These are phyloP conservation scores for Sclerotinia nivalis DNA, from an alignment of 2,329 filamentous ascomycete genomes.

Conservation along the genomic window DNA sequence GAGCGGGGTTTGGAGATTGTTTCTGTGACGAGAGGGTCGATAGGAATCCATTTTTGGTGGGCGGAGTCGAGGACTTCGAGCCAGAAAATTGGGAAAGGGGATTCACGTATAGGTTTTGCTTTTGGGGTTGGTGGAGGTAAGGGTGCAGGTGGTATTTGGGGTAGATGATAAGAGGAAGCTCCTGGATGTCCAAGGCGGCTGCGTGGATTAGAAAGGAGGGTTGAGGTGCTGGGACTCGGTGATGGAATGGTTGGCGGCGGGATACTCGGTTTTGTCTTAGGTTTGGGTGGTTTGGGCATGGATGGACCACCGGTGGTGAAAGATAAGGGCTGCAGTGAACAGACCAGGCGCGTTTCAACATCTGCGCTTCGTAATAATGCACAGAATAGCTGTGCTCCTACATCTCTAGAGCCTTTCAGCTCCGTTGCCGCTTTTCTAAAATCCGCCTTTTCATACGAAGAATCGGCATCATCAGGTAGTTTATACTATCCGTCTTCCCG, in stretches of 20 bases:
- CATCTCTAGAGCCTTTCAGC: conserved; percentile 79
- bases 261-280: conserved; percentile 28
- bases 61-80: conserved; percentile 86
- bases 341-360: conserved; percentile 79
- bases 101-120: conserved; percentile 60
- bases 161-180: conserved; percentile 54
- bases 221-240: conserved; percentile 24
- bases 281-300: conserved; percentile 40
- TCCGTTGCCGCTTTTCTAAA: conserved; percentile 68
- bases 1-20: conserved; percentile 73
- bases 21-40: conserved; percentile 81
- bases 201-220: conserved; percentile 32
- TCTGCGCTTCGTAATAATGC: conserved; percentile 81
- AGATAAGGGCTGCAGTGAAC: conserved; percentile 77
- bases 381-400: conserved; percentile 89
- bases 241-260: conserved; percentile 36
- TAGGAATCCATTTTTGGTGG: conserved; percentile 86
- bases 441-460: conserved; percentile 67
- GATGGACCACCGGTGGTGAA: conserved; percentile 46
- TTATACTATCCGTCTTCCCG: conserved; percentile 35
- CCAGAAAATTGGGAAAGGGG: conserved; percentile 85
- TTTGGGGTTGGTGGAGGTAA: conserved; percentile 42
- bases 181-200: conserved; percentile 41
- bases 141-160: conserved; percentile 53
- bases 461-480: conserved; percentile 52